phyloP scores from a whole-genome alignment of 108 stramenopile genomes.

The Skeletonema menzelii region DNA sequence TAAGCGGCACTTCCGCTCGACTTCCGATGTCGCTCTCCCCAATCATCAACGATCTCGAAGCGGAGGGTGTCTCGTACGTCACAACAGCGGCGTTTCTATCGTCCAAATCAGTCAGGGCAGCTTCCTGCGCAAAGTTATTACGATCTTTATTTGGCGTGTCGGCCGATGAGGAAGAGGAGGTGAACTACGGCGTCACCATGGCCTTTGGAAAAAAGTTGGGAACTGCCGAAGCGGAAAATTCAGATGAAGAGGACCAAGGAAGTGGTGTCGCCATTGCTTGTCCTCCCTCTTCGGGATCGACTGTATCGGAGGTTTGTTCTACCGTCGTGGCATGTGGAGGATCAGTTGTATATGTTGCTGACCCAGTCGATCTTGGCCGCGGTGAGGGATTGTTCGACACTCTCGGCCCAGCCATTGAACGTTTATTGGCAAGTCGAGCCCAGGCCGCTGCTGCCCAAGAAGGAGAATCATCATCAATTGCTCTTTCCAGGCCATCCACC shows the following conservation, averaged over 20 bases:
- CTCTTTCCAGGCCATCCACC: constrained; percentile 28
- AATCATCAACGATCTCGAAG: constrained; percentile 77
- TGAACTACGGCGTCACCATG: constrained; percentile 51
- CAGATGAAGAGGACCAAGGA: constrained; percentile 17
- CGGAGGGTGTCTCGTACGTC: constrained; percentile 65
- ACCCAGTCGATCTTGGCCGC: constrained; percentile 58
- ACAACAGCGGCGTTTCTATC: constrained; percentile 74
- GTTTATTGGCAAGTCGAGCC: constrained; percentile 48
- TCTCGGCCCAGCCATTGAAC: constrained; percentile 79
- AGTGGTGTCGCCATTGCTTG: constrained; percentile 68
- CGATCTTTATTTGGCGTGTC: constrained; percentile 46
- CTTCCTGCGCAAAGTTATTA: constrained; percentile 28
- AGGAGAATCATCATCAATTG: not conserved
- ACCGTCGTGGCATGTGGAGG: constrained; percentile 80
- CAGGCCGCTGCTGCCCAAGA: constrained; percentile 27
- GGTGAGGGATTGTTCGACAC: constrained; percentile 82
- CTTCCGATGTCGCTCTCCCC: constrained; percentile 85
- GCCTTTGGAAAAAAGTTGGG: constrained; percentile 68
- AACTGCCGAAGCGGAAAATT: constrained; percentile 31
- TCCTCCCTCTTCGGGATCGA: constrained; percentile 18
- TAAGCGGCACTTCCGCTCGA: constrained; percentile 55
- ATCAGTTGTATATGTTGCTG: constrained; percentile 68
- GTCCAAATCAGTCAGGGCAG: constrained; percentile 57
- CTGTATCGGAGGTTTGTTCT: constrained; percentile 59
- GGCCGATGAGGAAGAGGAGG: constrained; percentile 31